A percentile compares a stretch with the other conserved stretches of the same genome.
These are phyloP conservation scores for Kuraishia floccosa DNA, from an alignment of 805 yeast species.

Conservation along the genomic window DNA sequence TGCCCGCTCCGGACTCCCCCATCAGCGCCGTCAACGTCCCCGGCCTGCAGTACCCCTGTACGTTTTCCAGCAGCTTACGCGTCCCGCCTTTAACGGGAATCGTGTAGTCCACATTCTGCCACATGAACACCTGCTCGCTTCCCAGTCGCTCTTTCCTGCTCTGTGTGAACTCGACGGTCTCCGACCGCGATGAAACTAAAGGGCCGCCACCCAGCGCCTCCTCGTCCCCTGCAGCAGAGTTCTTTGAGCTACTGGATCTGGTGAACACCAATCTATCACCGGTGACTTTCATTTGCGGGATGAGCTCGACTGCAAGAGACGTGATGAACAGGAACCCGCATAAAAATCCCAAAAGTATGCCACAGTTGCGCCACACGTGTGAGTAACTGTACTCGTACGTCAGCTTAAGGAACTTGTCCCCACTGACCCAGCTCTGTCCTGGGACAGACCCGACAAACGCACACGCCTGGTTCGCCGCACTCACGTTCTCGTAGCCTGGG, in stretches of 20 bases:
- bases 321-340: constrained; percentile 10
- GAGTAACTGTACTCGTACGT: constrained; percentile 35
- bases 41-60: constrained; percentile 19
- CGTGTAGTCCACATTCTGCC: constrained; percentile 12
- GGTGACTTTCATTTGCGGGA: constrained; percentile 8
- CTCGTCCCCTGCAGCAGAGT: not conserved
- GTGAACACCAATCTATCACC: constrained; percentile 17
- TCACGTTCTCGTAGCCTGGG: constrained; percentile 29
- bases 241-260: constrained; percentile 10
- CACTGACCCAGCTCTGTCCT: constrained; percentile 42
- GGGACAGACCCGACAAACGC: constrained; percentile 42
- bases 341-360: constrained; percentile 16
- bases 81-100: constrained; percentile 10
- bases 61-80: constrained; percentile 12
- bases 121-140: constrained; percentile 6
- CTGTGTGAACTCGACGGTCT: constrained; percentile 1
- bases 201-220: not conserved
- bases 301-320: constrained; percentile 17
- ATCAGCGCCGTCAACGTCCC: constrained; percentile 31
- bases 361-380: constrained; percentile 24
- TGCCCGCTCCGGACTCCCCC: constrained; percentile 41
- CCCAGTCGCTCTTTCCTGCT: constrained; percentile 5
- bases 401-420: constrained; percentile 38
- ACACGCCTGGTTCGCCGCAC: constrained; percentile 36
- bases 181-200: not conserved